phyloP scores from a whole-genome alignment of 768 basidiomycete genomes.

The Royoungia palumana region DNA sequence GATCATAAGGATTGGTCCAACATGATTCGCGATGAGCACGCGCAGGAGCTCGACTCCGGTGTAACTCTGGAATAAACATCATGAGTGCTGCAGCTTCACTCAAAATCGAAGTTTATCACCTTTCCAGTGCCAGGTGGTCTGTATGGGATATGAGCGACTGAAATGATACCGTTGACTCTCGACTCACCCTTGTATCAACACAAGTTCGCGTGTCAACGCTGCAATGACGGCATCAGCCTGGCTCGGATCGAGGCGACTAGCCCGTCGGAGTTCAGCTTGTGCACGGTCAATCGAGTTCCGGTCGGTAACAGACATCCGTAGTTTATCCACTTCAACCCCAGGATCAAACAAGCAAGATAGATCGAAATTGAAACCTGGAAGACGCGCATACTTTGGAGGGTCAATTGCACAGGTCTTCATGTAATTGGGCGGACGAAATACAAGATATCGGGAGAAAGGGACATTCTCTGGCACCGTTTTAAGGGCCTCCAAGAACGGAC shows the following conservation, averaged over 20 bases:
- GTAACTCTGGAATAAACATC: constrained; percentile 42
- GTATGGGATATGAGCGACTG: not conserved
- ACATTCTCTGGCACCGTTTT: constrained; percentile 53
- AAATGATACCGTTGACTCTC: too few relatives aligned
- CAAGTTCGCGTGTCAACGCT: constrained; percentile 54
- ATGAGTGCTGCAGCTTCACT: not conserved
- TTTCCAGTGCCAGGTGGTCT: constrained; percentile 82
- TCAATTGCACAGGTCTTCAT: constrained; percentile 36
- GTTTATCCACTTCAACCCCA: constrained; percentile 36
- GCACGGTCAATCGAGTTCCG: constrained; percentile 45
- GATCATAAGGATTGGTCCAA: constrained; percentile 54
- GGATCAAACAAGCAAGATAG: constrained; percentile 51
- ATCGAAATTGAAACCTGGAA: constrained; percentile 56
- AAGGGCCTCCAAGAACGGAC: constrained; percentile 65
- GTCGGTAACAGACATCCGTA: constrained; percentile 42
- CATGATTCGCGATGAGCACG: constrained; percentile 51
- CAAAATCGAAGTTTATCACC: constrained; percentile 31
- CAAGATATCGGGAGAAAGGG: constrained; percentile 53
- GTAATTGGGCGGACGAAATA: constrained; percentile 38
- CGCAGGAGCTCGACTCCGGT: constrained; percentile 69
- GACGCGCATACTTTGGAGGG: constrained; percentile 52
- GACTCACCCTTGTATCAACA: constrained; percentile 69
- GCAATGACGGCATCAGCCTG: constrained; percentile 70
- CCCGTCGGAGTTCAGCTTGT: constrained; percentile 39
- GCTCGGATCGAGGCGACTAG: constrained; percentile 62